Evolutionary conservation across 176 grass and related monocot genomes (phyloP), one percentile per base, ranked within the genome.

Genomic region (Phoenix roebelenii): DNA sequence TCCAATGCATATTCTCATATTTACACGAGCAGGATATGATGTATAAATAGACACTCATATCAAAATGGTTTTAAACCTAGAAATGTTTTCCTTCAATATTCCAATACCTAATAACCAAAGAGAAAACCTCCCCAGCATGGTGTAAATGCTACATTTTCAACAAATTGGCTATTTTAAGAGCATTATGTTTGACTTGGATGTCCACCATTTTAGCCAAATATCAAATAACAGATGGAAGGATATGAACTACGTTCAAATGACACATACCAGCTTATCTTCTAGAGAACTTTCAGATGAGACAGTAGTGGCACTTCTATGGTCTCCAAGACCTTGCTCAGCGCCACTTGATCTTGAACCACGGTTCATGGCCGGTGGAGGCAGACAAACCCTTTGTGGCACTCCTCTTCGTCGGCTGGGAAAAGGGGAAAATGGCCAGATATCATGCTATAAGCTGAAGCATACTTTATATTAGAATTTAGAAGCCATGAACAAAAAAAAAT

Each of bases 211-310:
- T 14, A 44, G 35, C 35, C 10, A 44, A 10, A 44, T 44, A 44
- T 44, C 35, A 44, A 44, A 44, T 44, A 12, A 44, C 12, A 44
- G 35, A 44, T 12, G 9, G 10, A 44, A 63, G 7, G 10, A 58
- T 29, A 23, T 55, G 5, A 55, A 59, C 60, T 52, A n/a, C 26
- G 58, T 16, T 44, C 24, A 68, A 49, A 58, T 50, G 18, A 72
- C 71, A 79, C 71, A 0, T 80, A 95, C 89, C 57, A 74, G 19
- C 68, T 67, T 95, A 51, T 84, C 82, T 56, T 95, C 85, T 59
- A 61, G 44, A 84, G 78, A 54, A 72, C 61, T 80, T 83, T 87
- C 80, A 25, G 80, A 77, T 57, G 60, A 20, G 49, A 63, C 67
- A 72, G 72, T 68, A 16, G 79, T 76, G 61, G 77, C 20, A 59